Base-by-base conservation (phyloP, 1,284 basidiomycete genomes). In the Coniophora puteana region DNA sequence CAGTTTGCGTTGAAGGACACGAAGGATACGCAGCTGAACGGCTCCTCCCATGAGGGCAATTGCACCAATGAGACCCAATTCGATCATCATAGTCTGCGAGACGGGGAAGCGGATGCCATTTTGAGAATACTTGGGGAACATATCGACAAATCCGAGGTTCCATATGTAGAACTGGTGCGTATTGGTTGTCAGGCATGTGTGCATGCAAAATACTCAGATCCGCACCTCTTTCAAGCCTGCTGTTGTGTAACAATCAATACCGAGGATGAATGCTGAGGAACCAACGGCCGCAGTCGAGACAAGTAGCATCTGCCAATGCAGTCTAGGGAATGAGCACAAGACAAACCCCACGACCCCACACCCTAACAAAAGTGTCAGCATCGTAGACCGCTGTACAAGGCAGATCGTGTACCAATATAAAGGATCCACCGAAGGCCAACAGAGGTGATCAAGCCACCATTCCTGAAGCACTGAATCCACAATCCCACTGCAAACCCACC, bases 201-300 rank as follows among this genome's bases (percentile, higher is more conserved):
- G 18, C 51, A 43, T 39, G 37, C 32, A 5, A n/a, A 13, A 38
- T 25, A 49, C 32, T 36, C 13, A 2, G 18, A 4, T 28, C 45
- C 60, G 62, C 49, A 87, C 87, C 74, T 96, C 94, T 68, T 97
- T 97, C 44, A 96, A 74, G 18, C 88, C 89, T 4, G 85, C 89
- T 5, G 89, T 86, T 3, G 91, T 89, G 61, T 83, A 97, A 64
- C 94, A 97, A 63, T 98, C 94, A 38, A 96, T 80, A 8, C 93
- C 93, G 16, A 97, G 72, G 44, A 93, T 90, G 58, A 95, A 83
- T 1, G 91, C 85, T n/a, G 87, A 87, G n/a, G 92, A 83, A 17
- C 94, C 94, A 43, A 95, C 86, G 51, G 89, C 74, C 20, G 89
- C 88, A 20, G 93, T 95, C 36, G 89, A 83, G 34, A 87, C 65